Evolutionary conservation across 805 yeast species (phyloP), one percentile per base, ranked within the genome.

Genomic region (Candida ortonii): DNA sequence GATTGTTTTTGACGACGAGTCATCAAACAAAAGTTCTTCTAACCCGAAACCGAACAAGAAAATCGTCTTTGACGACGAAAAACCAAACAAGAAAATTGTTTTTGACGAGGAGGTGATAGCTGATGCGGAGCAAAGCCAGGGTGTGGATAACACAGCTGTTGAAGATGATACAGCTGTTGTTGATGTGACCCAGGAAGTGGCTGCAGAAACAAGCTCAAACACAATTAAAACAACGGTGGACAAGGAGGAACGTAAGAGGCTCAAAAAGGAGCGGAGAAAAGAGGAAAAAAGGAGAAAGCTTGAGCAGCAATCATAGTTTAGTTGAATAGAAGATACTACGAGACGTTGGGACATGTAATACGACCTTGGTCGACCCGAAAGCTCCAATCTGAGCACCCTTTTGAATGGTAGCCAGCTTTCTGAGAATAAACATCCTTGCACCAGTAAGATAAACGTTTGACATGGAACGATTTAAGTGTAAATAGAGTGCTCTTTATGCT

Each of bases 191-290:
- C 27, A 18, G 6, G 39, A 32, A 6, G 41, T 33, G 14, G 22
- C 19, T 7, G 32, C 31, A 10, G 21, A n/a, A 5, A 20, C 25
- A 5, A 33, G 24, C 7, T 24, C 20, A 1, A 35, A 25, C 10
- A 36, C 15, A 5, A 38, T 33, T 15, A 21, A 30, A 20, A 30
- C 28, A 15, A 36, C 33, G 16, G 22, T 34, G 3, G 52, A 45
- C 31, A 53, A 52, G 27, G 55, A 44, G 30, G 55, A 49, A 27
- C 52, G 53, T 25, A 52, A 50, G 38, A 49, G 53, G 41, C 42
- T 48, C 31, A 52, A 49, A 42, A 50, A 53, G 25, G 51, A 46
- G 27, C 48, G 53, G 36, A 41, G 50, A 38, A 37, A 44, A 38
- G 42, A 43, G 31, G 53, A 52, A 33, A 44, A 36, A 25, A 43